Base-by-base conservation (phyloP, 306 rosid genomes). In the Pyrus pyrifolia region DNA sequence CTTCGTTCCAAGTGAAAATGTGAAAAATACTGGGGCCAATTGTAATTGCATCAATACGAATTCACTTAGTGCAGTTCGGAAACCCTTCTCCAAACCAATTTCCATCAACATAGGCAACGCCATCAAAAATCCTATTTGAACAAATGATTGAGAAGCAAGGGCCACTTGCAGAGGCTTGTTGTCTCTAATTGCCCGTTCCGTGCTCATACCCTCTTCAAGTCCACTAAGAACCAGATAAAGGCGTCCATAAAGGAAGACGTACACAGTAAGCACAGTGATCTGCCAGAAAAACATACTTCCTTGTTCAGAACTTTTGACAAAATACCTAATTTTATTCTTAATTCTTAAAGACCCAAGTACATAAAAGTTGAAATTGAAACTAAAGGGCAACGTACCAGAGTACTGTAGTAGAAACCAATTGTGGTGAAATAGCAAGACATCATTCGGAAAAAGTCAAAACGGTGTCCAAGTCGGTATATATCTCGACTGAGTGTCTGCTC, bases 71-170 rank as follows among this genome's bases (percentile, higher is more conserved):
- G 98, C 98, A 67, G 95, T 95, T 73, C 98, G 91, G 83, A 95
- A 95, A 71, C 98, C 98, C 81, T 88, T 92, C 86, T 95, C 98
- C 79, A 95, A 85, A 35, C 98, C 98, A 83, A 95, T 92, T 82
- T 95, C 98, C 98, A 95, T 95, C 78, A 95, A 77, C 98, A 95
- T 95, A 15, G 98, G 98, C 86, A 95, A 81, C 58, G 97, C 95
- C 97, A 92, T 92, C 82, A 95, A 84, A 84, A 88, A 92, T 69
- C 98, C 98, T 83, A 95, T 92, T 78, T 95, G 98, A 76, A 95
- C 97, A 86, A 95, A 92, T 18, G 98, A 89, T 83, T 95, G 98
- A 45, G 98, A 95, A 63, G 91, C 97, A 5, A 95, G 98, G 51
- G 98, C 98, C 46, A 95, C 97, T 88, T 92, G 98, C 87, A 95